Conservation (phyloP, 805 yeast genomes). For the Lipomyces kockii region DNA sequence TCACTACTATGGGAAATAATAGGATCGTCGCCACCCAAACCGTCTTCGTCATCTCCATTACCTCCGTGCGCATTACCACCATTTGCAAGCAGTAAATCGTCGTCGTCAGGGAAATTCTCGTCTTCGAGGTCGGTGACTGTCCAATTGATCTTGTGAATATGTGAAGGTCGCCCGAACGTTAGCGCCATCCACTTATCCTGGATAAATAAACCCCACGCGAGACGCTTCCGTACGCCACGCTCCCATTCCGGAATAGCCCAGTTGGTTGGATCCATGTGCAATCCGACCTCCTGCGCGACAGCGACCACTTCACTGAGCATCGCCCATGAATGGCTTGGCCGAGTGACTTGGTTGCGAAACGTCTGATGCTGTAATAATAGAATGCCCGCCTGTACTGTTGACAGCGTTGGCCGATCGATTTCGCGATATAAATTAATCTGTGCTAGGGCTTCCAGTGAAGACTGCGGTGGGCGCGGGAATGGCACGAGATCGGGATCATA, state of each 20-base stretch:
- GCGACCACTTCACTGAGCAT: constrained; percentile 68
- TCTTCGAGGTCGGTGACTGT: constrained; percentile 67
- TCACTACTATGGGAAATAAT: constrained; percentile 4
- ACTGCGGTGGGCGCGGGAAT: constrained; percentile 34
- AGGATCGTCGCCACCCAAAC: constrained; percentile 14
- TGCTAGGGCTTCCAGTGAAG: constrained; percentile 36
- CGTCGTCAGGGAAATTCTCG: constrained; percentile 35
- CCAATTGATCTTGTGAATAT: constrained; percentile 79
- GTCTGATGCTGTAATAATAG: constrained; percentile 54
- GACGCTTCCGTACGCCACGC: constrained; percentile 78
- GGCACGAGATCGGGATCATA: constrained; percentile 38
- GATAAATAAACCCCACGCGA: constrained; percentile 94
- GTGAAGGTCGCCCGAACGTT: constrained; percentile 83
- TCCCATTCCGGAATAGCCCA: constrained; percentile 98
- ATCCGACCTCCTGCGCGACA: constrained; percentile 85
- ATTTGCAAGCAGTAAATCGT: constrained; percentile 15
- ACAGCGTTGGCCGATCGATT: constrained; percentile 44
- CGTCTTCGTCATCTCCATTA: constrained; percentile 21
- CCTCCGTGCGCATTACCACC: constrained; percentile 17
- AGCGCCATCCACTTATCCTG: constrained; percentile 92
- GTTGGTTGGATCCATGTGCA: constrained; percentile 84
- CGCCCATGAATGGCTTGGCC: constrained; percentile 76
- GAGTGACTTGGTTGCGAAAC: constrained; percentile 42
- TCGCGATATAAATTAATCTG: constrained; percentile 36
- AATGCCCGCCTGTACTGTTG: constrained; percentile 50